These are phyloP conservation scores for Metarhizium sp. DNA, from an alignment of 2,329 filamentous ascomycete species.

Conservation along the genomic window DNA sequence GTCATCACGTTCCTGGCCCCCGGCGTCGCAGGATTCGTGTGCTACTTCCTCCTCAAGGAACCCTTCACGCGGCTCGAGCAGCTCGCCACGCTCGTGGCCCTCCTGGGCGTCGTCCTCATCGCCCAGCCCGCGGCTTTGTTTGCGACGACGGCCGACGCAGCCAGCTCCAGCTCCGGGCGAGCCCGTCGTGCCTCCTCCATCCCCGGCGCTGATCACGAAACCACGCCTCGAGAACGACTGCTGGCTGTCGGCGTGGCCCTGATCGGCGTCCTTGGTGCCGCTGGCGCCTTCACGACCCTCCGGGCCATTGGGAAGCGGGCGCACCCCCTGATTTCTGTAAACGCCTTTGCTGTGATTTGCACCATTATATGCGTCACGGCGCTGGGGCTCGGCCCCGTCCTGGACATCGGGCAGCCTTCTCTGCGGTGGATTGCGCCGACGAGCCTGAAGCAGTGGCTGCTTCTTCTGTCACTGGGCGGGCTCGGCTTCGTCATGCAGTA, in stretches of 20 bases:
- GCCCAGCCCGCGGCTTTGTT: conserved; percentile 59
- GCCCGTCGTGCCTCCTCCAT: conserved; percentile 4
- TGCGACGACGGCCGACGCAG: conserved; percentile 4
- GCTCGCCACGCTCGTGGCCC: conserved; percentile 63
- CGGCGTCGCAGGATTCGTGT: conserved; percentile 69
- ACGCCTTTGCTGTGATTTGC: conserved; percentile 69
- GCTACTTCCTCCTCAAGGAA: conserved; percentile 64
- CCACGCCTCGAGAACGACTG: conserved; percentile 56
- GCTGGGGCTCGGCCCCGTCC: conserved; percentile 42
- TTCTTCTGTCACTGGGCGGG: conserved; percentile 58
- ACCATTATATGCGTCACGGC: conserved; percentile 56
- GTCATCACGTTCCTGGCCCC: conserved; percentile 84
- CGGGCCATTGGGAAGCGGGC: conserved; percentile 71
- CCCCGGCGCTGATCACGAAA: conserved; percentile 24
- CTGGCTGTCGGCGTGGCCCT: conserved; percentile 62
- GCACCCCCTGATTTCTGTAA: conserved; percentile 76
- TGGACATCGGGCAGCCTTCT: conserved; percentile 35
- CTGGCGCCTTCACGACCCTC: conserved; percentile 65
- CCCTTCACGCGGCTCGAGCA: conserved; percentile 72
- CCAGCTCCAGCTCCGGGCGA: too few species aligned
- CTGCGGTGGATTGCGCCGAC: conserved; percentile 33
- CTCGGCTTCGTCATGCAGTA: conserved; percentile 83
- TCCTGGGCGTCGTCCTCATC: conserved; percentile 75
- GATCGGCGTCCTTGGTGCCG: conserved; percentile 67
- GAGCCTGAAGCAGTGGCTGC: conserved; percentile 47